Base-by-base conservation (phyloP, 2,329 filamentous ascomycete genomes). In the Aureobasidium sp. region DNA sequence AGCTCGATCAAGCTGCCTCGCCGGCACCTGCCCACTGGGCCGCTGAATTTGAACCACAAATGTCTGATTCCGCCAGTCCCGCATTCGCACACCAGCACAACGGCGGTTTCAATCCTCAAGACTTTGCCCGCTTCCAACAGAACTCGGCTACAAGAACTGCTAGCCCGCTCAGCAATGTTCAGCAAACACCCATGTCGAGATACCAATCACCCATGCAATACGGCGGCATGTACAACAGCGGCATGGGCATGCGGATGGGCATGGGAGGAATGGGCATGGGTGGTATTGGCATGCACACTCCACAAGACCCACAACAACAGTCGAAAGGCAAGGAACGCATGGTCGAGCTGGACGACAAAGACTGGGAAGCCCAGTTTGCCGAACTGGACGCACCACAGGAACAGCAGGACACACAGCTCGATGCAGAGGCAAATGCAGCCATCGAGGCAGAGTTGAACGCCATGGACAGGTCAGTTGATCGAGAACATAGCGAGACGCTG, bases 331-430 rank as follows among this genome's bases (percentile, higher is more conserved):
- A 94, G 70, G 81, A 74, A 5, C 74, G 79, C 30, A 80, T 97
- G 72, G 85, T 97, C 11, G 93, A 97, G 72, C 79, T 97, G 21
- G 89, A 96, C 66, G 91, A 98, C 62, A 69, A 85, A 64, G 86
- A 95, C 65, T 97, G 93, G 93, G 91, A 97, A 71, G 88, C 90
- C 62, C 90, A 97, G 69, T 98, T 98, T 69, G 87, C 89, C 54
- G 83, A 93, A 70, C 84, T 96, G 66, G 88, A 91, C 67, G 73
- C 85, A 58, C 34, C 45, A 25, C 76, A 83, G 56, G 79, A 84
- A 64, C 71, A 79, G 62, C 68, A 70, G 19, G 68, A 70, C 24
- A 67, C 74, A 53, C 19, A 29, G 7, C 68, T 79, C 54, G 81
- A 83, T 57, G 74, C 72, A 30, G 74, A 84, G 64, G 86, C 87